Percentiles rank a stretch among this genome's conserved stretches.
These are phyloP conservation scores for Mallotus nudiflorus DNA, from an alignment of 345 rosid genomes.

Conservation along the genomic window DNA sequence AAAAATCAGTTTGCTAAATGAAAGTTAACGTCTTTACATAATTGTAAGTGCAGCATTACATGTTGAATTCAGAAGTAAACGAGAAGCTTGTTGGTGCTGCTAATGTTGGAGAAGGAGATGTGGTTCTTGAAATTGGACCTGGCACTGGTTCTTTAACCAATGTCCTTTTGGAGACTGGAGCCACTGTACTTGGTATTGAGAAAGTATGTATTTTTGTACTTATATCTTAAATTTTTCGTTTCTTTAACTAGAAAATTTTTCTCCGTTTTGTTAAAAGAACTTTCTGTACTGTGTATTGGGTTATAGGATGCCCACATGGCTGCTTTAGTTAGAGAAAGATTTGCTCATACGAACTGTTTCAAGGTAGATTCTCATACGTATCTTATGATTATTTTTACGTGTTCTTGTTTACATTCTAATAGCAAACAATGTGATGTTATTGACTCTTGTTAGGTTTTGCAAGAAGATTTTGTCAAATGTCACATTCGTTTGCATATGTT, in stretches of 20 bases:
- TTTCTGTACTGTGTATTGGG: background rate
- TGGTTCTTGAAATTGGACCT: conserved; percentile 90
- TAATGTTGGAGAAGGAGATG: conserved; percentile 64
- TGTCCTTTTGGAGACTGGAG: conserved; percentile 63
- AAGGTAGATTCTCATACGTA: conserved; percentile 43
- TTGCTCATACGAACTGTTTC: conserved; percentile 48
- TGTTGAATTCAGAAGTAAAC: conserved; percentile 82
- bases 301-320: conserved; percentile 87
- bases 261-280: background rate
- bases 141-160: conserved; percentile 94
- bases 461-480: conserved; percentile 79
- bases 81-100: conserved; percentile 60
- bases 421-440: too few relatives aligned
- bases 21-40: background rate
- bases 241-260: background rate
- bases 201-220: conserved; percentile 46
- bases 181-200: conserved; percentile 76
- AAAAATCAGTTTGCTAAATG: background rate
- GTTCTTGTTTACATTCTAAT: too few relatives aligned
- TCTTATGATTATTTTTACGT: background rate
- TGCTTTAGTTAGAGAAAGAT: conserved; percentile 65
- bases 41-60: conserved; percentile 63
- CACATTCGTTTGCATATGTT: conserved; percentile 66
- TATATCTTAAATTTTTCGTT: too few relatives aligned
- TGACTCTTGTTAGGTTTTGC: conserved; percentile 57